These are phyloP conservation scores for Fusarium sp. DNA, from an alignment of 2,329 filamentous ascomycete genomes.

Conservation along the genomic window DNA sequence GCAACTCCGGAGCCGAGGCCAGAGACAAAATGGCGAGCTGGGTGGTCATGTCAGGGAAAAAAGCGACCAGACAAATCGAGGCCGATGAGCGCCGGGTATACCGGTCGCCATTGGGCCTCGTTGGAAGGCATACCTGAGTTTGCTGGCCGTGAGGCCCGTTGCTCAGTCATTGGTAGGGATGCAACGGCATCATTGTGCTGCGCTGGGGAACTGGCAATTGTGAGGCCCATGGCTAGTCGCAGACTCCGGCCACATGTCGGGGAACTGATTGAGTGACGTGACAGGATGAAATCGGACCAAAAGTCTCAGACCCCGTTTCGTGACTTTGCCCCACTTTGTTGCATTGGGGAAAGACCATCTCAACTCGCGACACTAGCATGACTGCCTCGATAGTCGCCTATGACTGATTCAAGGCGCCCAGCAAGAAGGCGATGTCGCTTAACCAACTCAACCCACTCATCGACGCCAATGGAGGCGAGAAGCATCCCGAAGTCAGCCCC, in stretches of 20 bases:
- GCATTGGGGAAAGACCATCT: slow-evolving; percentile 28
- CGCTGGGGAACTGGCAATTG: slow-evolving; percentile 36
- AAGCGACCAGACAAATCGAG: background rate
- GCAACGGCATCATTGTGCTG: slow-evolving; percentile 36
- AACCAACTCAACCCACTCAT: slow-evolving; percentile 90
- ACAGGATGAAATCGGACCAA: slow-evolving; percentile 34
- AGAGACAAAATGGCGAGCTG: slow-evolving; percentile 88
- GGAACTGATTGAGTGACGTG: slow-evolving; percentile 37
- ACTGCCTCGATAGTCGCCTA: slow-evolving; percentile 60
- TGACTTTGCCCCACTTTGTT: slow-evolving; percentile 35
- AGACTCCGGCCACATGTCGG: slow-evolving; percentile 35
- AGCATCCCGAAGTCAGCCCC: slow-evolving; percentile 95
- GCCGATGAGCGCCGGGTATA: slow-evolving; percentile 3
- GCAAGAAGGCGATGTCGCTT: slow-evolving; percentile 88
- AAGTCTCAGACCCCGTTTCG: slow-evolving; percentile 33
- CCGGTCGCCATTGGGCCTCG: slow-evolving; percentile 4
- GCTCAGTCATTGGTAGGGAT: slow-evolving; percentile 29
- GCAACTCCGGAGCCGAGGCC: slow-evolving; percentile 89
- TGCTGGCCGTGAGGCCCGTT: slow-evolving; percentile 34
- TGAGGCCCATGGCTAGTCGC: slow-evolving; percentile 41
- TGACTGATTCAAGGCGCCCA: slow-evolving; percentile 78
- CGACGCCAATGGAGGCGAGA: slow-evolving; percentile 69
- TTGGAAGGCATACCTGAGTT: slow-evolving; percentile 42
- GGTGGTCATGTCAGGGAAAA: slow-evolving; percentile 33
- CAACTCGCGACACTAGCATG: slow-evolving; percentile 16